phyloP scores from a whole-genome alignment of 495 filamentous ascomycete species.

The Choiromyces venosus region DNA sequence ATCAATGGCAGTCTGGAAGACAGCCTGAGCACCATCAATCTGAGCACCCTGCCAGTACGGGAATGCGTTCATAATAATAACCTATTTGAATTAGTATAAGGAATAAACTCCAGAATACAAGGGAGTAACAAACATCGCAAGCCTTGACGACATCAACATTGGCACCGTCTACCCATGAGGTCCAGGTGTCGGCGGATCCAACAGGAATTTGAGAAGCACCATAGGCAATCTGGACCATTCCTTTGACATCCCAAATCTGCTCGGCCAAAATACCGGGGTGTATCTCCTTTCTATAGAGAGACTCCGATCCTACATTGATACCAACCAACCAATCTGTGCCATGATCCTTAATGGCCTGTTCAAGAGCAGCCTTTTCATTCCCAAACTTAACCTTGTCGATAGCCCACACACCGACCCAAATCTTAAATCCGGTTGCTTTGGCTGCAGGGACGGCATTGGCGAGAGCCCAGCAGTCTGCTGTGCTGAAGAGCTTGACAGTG shows the following conservation, averaged over 20 bases:
- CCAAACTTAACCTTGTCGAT: slow-evolving; percentile 56
- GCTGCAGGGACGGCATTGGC: slow-evolving; percentile 52
- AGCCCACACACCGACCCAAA: slow-evolving; percentile 47
- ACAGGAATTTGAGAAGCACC: slow-evolving; percentile 47
- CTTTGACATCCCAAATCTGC: slow-evolving; percentile 43
- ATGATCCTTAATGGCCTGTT: slow-evolving; percentile 60
- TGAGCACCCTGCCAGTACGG: slow-evolving; percentile 40
- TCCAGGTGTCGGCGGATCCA: slow-evolving; percentile 93
- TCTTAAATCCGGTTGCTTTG: slow-evolving; percentile 40
- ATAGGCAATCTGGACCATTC: slow-evolving; percentile 38
- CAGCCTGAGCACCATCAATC: slow-evolving; percentile 12
- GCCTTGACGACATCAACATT: slow-evolving; percentile 66
- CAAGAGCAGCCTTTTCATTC: slow-evolving; percentile 75
- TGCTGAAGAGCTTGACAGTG: slow-evolving; percentile 64
- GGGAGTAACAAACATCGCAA: slow-evolving; percentile 73
- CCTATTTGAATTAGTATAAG: slow-evolving; percentile 12
- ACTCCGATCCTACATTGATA: slow-evolving; percentile 87
- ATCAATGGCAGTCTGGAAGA: slow-evolving; percentile 62
- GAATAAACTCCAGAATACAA: slow-evolving; percentile 21
- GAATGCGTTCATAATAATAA: slow-evolving; percentile 41
- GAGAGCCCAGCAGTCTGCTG: slow-evolving; percentile 58
- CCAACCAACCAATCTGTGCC: slow-evolving; percentile 64
- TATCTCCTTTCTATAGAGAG: slow-evolving; percentile 64
- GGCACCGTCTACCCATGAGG: slow-evolving; percentile 67
- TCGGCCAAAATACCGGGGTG: slow-evolving; percentile 18